phyloP scores from a whole-genome alignment of 2,329 filamentous ascomycete genomes.

The Tolypocladium guangdongense region DNA sequence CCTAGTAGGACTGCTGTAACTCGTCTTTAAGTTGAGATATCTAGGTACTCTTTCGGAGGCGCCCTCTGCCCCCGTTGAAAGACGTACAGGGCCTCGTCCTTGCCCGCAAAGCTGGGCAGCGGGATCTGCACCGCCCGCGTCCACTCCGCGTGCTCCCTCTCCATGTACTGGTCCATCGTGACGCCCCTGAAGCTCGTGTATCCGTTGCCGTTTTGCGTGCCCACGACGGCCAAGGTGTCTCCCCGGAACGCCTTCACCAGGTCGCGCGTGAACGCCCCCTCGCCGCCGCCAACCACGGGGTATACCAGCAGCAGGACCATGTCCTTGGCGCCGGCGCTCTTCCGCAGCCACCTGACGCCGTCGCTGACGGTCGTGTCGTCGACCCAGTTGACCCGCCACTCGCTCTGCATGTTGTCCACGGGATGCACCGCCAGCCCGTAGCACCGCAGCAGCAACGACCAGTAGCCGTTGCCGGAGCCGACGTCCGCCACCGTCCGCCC shows the following conservation, averaged over 20 bases:
- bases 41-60: slow-evolving; percentile 5
- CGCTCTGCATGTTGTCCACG: slow-evolving; percentile 57
- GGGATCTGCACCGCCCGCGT: slow-evolving; percentile 51
- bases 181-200: slow-evolving; percentile 58
- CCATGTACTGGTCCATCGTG: slow-evolving; percentile 58
- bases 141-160: slow-evolving; percentile 44
- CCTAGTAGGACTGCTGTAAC: no score
- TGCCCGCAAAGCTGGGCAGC: slow-evolving; percentile 63
- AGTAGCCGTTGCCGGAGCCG: slow-evolving; percentile 65
- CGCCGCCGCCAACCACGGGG: slow-evolving; percentile 54
- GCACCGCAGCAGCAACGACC: slow-evolving; percentile 58
- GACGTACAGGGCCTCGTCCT: slow-evolving; percentile 65
- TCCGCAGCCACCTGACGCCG: slow-evolving; percentile 46
- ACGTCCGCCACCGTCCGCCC: slow-evolving; percentile 50
- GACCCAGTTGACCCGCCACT: slow-evolving; percentile 61
- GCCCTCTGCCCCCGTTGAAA: slow-evolving; percentile 41
- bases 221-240: slow-evolving; percentile 58
- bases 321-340: slow-evolving; percentile 36
- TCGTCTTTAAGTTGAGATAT: not conserved
- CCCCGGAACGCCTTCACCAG: slow-evolving; percentile 51
- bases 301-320: slow-evolving; percentile 61
- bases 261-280: slow-evolving; percentile 52
- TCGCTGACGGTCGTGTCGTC: slow-evolving; percentile 52
- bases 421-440: slow-evolving; percentile 44
- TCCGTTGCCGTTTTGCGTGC: slow-evolving; percentile 64